A percentile compares a stretch with the other conserved stretches of the same genome.
These are phyloP conservation scores for Pyrenophora tritici-repentis DNA, from an alignment of 2,329 filamentous ascomycete genomes.

Conservation along the genomic window DNA sequence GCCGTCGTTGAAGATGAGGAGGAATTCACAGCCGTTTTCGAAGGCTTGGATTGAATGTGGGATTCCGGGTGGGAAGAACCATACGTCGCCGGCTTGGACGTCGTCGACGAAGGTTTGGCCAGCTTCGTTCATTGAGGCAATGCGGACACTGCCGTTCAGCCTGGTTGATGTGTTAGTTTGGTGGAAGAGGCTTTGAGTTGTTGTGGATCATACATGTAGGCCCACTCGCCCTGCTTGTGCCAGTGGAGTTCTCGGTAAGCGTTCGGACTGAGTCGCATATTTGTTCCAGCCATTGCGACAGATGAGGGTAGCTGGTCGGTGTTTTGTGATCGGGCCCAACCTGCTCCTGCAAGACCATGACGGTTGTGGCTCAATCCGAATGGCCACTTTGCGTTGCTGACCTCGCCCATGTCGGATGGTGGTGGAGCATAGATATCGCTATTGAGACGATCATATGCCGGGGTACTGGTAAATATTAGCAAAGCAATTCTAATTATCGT, in stretches of 20 bases:
- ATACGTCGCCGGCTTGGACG: slow-evolving; percentile 49
- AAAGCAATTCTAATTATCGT: accelerated
- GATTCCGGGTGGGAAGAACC: slow-evolving; percentile 47
- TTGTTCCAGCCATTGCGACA: slow-evolving; percentile 51
- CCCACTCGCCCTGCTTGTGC: slow-evolving; percentile 62
- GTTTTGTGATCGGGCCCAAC: slow-evolving; percentile 51
- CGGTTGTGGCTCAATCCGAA: slow-evolving; percentile 50
- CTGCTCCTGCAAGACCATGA: slow-evolving; percentile 47
- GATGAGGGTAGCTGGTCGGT: slow-evolving; percentile 46
- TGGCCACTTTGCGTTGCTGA: slow-evolving; percentile 50
- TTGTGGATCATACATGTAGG: slow-evolving; percentile 46
- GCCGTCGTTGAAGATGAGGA: slow-evolving; percentile 61
- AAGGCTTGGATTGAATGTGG: slow-evolving; percentile 59
- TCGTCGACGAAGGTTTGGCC: slow-evolving; percentile 52
- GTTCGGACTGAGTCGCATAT: slow-evolving; percentile 50
- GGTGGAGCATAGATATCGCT: slow-evolving; percentile 49
- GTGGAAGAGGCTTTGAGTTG: too few species aligned
- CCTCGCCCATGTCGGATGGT: slow-evolving; percentile 47
- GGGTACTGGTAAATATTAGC: slow-evolving; percentile 3
- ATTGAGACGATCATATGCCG: slow-evolving; percentile 47
- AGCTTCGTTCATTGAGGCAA: slow-evolving; percentile 59
- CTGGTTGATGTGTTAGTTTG: neutral
- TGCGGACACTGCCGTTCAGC: slow-evolving; percentile 57
- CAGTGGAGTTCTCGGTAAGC: slow-evolving; percentile 69
- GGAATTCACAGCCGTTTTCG: slow-evolving; percentile 56